phyloP scores from a whole-genome alignment of 2,329 filamentous ascomycete genomes.

The Phialocephala sp. region DNA sequence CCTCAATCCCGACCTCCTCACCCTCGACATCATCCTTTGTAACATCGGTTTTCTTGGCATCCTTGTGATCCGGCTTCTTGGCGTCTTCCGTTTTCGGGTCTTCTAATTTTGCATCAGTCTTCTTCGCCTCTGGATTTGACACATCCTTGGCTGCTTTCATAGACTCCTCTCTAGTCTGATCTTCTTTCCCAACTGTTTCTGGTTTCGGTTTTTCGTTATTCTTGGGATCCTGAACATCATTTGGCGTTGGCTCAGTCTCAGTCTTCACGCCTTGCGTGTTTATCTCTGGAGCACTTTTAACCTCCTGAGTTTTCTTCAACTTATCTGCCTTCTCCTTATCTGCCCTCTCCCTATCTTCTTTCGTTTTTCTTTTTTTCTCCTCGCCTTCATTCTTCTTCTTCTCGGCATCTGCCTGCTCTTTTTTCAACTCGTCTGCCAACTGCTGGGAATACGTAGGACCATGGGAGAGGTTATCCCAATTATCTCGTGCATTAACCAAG shows the following conservation, averaged over 20 bases:
- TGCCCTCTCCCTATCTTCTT: neutral
- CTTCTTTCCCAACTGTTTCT: no score
- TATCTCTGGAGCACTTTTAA: neutral
- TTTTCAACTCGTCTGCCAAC: slow-evolving; percentile 6
- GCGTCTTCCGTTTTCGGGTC: no score
- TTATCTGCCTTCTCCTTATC: slow-evolving; percentile 7
- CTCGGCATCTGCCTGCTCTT: neutral
- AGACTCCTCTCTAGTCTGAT: no score
- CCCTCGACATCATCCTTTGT: neutral
- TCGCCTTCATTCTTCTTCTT: slow-evolving; percentile 11
- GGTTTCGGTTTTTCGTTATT: no score
- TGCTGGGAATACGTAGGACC: slow-evolving; percentile 51
- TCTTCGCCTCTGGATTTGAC: no score
- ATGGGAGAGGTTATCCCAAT: slow-evolving; percentile 61
- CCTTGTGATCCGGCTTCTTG: no score
- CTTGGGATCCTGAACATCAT: no score
- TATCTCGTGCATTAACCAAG: slow-evolving; percentile 48
- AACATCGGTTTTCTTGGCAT: neutral
- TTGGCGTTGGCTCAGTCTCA: no score
- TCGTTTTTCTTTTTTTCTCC: slow-evolving; percentile 3
- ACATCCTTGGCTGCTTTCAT: no score
- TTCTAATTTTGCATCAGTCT: no score
- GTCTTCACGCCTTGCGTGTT: no score
- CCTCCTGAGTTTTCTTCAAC: neutral
- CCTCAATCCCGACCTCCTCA: no score